phyloP scores from a whole-genome alignment of 805 yeast species.

The Tetrapisispora fleetii region DNA sequence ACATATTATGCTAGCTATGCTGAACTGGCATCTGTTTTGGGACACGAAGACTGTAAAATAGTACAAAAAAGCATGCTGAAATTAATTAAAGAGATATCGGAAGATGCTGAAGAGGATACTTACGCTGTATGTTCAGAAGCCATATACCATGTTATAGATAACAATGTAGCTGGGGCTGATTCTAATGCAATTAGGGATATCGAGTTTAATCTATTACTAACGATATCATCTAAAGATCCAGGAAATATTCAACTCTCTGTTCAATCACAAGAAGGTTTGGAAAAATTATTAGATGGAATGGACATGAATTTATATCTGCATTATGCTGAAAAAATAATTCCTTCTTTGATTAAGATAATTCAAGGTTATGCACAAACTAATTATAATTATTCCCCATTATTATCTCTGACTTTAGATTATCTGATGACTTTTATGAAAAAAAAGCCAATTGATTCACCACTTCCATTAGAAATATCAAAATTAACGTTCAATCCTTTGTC shows the following conservation, averaged over 20 bases:
- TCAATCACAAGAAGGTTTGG: conserved; percentile 62
- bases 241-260: conserved; percentile 60
- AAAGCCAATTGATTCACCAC: conserved; percentile 18
- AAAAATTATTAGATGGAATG: conserved; percentile 43
- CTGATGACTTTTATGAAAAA: conserved; percentile 23
- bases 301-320: conserved; percentile 35
- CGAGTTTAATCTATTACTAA: conserved; percentile 46
- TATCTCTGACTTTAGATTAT: conserved; percentile 32
- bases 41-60: conserved; percentile 10
- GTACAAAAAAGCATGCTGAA: conserved; percentile 23
- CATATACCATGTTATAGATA: conserved; percentile 38
- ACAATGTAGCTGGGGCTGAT: conserved; percentile 29
- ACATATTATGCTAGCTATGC: conserved; percentile 40
- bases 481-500: conserved; percentile 21
- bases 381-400: conserved; percentile 44
- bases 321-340: conserved; percentile 44
- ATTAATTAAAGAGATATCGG: conserved; percentile 38
- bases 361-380: conserved; percentile 12
- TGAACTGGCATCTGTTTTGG: conserved; percentile 22
- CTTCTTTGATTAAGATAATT: conserved; percentile 37
- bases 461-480: conserved; percentile 21
- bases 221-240: conserved; percentile 61
- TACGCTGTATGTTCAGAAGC: conserved; percentile 65
- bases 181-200: conserved; percentile 23
- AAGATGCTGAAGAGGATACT: conserved; percentile 71